Percentiles rank a stretch among this genome's conserved stretches.
phyloP scores from a whole-genome alignment of 2,329 filamentous ascomycete genomes.

The Laburnicola sp. region DNA sequence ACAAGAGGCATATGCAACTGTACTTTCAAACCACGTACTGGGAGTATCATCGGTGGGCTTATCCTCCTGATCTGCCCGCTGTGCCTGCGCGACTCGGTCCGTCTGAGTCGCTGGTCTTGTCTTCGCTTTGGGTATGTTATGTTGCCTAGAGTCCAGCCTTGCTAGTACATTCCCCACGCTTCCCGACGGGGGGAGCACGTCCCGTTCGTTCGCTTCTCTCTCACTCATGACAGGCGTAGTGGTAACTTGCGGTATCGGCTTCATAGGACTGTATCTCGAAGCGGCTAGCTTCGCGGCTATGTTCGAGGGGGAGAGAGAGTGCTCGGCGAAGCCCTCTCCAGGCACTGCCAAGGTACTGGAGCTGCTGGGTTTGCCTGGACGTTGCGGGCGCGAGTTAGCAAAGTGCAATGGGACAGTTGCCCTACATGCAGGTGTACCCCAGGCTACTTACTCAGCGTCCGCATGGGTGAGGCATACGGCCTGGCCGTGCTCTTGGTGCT shows the following conservation, averaged over 20 bases:
- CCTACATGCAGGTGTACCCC: not conserved
- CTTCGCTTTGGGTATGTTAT: constrained; percentile 18
- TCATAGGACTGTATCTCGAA: constrained; percentile 59
- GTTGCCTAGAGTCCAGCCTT: constrained; percentile 30
- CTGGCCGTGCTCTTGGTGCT: constrained; percentile 28
- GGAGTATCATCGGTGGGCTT: constrained; percentile 58
- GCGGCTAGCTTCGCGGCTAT: constrained; percentile 66
- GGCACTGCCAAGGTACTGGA: constrained; percentile 38
- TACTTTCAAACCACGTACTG: too few relatives aligned
- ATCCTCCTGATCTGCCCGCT: constrained; percentile 9
- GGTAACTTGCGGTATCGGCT: constrained; percentile 23
- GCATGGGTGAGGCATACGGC: constrained; percentile 28
- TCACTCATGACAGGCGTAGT: constrained; percentile 23
- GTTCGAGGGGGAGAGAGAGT: constrained; percentile 60
- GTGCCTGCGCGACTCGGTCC: constrained; percentile 16
- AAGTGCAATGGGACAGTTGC: not conserved
- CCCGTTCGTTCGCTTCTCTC: constrained; percentile 28
- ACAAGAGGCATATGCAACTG: too few relatives aligned
- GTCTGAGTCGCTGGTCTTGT: constrained; percentile 22
- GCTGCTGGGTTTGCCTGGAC: constrained; percentile 32
- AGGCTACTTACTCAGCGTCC: constrained; percentile 17
- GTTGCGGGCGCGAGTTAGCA: constrained; percentile 21
- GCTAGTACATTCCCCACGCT: constrained; percentile 41
- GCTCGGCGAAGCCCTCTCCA: constrained; percentile 26
- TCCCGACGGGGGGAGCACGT: constrained; percentile 37